Evolutionary conservation across 345 rosid species (phyloP), one percentile per base, ranked within the genome.

Genomic region (Hypericum androsaemum): DNA sequence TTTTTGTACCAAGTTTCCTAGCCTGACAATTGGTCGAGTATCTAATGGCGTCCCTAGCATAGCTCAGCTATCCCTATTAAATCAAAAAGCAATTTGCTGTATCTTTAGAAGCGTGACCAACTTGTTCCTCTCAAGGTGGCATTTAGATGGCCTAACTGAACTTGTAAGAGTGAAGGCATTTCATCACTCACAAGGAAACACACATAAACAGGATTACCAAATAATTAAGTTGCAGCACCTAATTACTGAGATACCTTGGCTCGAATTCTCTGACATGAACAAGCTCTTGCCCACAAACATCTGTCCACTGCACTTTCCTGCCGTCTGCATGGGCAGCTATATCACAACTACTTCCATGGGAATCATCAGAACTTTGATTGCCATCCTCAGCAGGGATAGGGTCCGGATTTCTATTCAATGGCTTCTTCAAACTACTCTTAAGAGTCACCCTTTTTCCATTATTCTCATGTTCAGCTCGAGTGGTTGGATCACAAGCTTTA

Each of bases 231-330:
- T 13, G 22, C 15, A 32, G 22, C 8, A 8, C 10, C 5, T 3
- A 46, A 52, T 36, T 61, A 41, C 8, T 43, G 46, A 22, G 32
- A 1, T 83, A 94, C 97, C 98, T 92, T 53, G 98, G 95, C 63
- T 88, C 97, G 72, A 88, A 92, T 73, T 88, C 98, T 71, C 81
- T 72, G 68, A 88, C 74, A 72, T 92, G 90, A 50, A 62, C 81
- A 62, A 92, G 94, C 67, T 85, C 97, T 53, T 73, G 81, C 47
- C 98, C 97, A 73, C 85, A 77, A 60, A 77, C 77, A 81, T 92
- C 97, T 6, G 83, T 80, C 98, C 98, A 92, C 71, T 83, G 95
- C 70, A 92, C 97, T 80, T 77, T 88, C 64, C 90, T 72, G 64
- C 69, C 70, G 12, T 73, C 92, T 12, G 53, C 51, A 53, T 81